A percentile compares a stretch with the other conserved stretches of the same genome.
Evolutionary conservation across 2,329 filamentous ascomycete species (phyloP).

Genomic region (Drechslerella coelobrocha): DNA sequence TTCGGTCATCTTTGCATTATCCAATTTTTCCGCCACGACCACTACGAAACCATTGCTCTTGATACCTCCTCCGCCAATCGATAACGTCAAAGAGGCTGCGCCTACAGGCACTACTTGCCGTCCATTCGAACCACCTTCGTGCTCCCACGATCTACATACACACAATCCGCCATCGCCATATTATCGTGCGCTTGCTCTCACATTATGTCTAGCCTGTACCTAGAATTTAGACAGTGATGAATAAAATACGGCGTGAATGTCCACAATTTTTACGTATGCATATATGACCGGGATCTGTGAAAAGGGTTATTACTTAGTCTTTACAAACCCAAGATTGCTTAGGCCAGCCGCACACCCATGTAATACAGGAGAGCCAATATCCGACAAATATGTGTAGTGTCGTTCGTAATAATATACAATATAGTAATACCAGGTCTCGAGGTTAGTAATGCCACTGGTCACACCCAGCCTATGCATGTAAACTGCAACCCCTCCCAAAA

Average conservation of each 20-base stretch:
- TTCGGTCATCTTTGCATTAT: constrained; percentile 11
- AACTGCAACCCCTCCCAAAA: no score
- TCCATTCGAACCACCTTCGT: constrained; percentile 8
- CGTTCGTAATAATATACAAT: no score
- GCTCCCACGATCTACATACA: constrained; percentile 1
- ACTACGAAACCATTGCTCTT: background rate
- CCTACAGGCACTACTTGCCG: constrained; percentile 13
- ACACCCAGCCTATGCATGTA: no score
- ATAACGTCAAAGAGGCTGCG: background rate
- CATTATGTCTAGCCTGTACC: constrained; percentile 38
- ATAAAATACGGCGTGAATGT: constrained; percentile 47
- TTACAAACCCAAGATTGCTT: no score
- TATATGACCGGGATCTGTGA: no score
- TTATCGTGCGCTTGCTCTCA: constrained; percentile 33
- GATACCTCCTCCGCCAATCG: constrained; percentile 18
- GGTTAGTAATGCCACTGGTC: no score
- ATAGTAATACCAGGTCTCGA: no score
- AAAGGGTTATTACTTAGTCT: no score
- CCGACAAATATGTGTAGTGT: no score
- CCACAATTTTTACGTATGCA: background rate
- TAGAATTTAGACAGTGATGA: constrained; percentile 50
- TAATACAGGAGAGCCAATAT: no score
- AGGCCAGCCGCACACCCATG: no score
- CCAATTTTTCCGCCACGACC: constrained; percentile 13
- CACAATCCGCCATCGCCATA: constrained; percentile 6